These are phyloP conservation scores for Mucor plumbeus DNA, from an alignment of 371 early-diverging fungal genomes.

Conservation along the genomic window DNA sequence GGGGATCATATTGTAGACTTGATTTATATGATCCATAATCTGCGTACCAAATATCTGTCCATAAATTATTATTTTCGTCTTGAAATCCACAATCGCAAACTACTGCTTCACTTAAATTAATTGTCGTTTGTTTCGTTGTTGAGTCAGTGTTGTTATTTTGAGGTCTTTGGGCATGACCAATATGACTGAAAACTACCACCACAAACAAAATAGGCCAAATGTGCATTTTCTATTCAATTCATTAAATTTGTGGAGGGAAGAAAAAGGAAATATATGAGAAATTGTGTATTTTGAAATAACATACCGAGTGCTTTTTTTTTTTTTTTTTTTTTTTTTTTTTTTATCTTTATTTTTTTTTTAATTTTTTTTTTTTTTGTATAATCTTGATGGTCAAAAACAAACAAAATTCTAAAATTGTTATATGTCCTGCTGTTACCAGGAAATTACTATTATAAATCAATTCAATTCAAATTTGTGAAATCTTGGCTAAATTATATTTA, in stretches of 20 bases:
- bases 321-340: background rate
- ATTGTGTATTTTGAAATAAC: background rate
- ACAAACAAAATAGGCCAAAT: conserved; percentile 1
- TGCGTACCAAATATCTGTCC: conserved; percentile 48
- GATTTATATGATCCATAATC: conserved; percentile 35
- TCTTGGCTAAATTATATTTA: background rate
- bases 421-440: background rate
- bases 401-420: background rate
- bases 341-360: too few species aligned
- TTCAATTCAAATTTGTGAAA: too few species aligned
- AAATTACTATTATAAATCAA: background rate
- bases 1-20: conserved; percentile 30
- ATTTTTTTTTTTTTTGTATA: background rate
- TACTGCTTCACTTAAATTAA: conserved; percentile 22
- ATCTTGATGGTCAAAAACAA: background rate
- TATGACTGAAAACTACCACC: conserved; percentile 1
- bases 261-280: conserved; percentile 1
- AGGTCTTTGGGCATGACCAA: background rate
- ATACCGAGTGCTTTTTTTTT: conserved; percentile 1
- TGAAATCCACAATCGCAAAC: conserved; percentile 45
- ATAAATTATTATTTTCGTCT: conserved; percentile 42
- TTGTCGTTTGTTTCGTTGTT: background rate
- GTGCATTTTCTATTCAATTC: background rate
- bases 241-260: background rate
- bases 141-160: conserved; percentile 1